Base-by-base conservation (phyloP, 2,329 filamentous ascomycete genomes). In the Sphaceloma murrayae region DNA sequence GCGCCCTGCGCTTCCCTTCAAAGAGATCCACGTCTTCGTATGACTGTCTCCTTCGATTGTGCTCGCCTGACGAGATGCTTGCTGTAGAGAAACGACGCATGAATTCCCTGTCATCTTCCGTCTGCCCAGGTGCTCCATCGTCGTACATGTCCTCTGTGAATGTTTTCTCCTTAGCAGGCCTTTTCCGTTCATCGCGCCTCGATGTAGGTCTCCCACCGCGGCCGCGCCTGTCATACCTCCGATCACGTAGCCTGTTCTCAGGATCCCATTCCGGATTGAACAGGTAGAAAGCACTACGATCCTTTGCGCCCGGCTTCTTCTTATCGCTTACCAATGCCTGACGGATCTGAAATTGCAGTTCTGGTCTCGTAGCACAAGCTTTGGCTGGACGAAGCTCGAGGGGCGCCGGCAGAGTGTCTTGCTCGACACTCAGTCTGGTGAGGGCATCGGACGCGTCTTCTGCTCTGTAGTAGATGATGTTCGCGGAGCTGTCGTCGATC, bases 401-500 rank as follows among this genome's bases (percentile, higher is more conserved):
- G 27, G 72, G 69, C 1, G 73, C 13, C 68, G 17, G 67, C 56
- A 43, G 51, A 36, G 42, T 62, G 9, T 46, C 45, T 18, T 49
- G 39, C 11, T 51, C 51, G 59, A 48, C 78, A 63, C 51, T 75
- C 36, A 82, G 65, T 3, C 67, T 65, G 22, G 60, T 55, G 17
- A 82, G 64, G 14, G 77, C 77, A 42, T 68, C 60, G 4, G 68
- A 55, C 2, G 77, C 78, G 9, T 71, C 63, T 33, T 72, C 67
- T 9, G 68, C 57, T 26, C 66, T 70, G 46, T 69, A 68, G 65
- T 91, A 96, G 43, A 94, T 64, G 43, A 95, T 69, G 59, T 96
- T 96, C 50, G 86, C 85, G 0, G 86, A 89, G 5, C 77, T 80
- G 62, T 98, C 91, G 60, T 96, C 85, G 52, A 98, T 86, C 91